phyloP scores from a whole-genome alignment of 2,329 filamentous ascomycete species.

The Fusarium sororula region DNA sequence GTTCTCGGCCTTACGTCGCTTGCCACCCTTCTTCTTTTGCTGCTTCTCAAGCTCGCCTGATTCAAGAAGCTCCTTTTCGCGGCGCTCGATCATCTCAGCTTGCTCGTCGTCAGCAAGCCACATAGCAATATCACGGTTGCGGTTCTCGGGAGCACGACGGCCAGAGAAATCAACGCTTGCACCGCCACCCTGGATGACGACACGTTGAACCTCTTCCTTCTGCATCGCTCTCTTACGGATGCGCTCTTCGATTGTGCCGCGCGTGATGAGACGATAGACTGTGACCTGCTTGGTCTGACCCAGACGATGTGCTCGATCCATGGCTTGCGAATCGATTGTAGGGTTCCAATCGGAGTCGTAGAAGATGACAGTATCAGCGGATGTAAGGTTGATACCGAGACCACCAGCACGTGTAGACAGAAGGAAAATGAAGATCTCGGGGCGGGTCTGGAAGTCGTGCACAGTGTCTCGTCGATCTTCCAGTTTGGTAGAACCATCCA shows the following conservation, averaged over 20 bases:
- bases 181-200: constrained; percentile 92
- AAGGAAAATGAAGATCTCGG: constrained; percentile 96
- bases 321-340: constrained; percentile 97
- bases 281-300: constrained; percentile 96
- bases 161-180: constrained; percentile 97
- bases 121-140: constrained; percentile 97
- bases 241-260: constrained; percentile 95
- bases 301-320: constrained; percentile 98
- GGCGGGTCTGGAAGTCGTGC: constrained; percentile 92
- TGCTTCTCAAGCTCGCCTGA: constrained; percentile 74
- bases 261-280: constrained; percentile 96
- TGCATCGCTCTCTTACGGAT: constrained; percentile 96
- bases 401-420: constrained; percentile 96
- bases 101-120: constrained; percentile 99
- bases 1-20: constrained; percentile 64
- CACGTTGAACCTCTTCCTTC: constrained; percentile 98
- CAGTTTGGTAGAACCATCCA: constrained; percentile 96
- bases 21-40: constrained; percentile 68
- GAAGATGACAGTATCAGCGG: constrained; percentile 98
- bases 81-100: constrained; percentile 90
- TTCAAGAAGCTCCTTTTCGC: constrained; percentile 86
- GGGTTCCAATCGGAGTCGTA: constrained; percentile 99
- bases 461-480: constrained; percentile 97
- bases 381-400: constrained; percentile 96
- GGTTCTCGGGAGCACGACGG: constrained; percentile 84